phyloP scores from a whole-genome alignment of 1,284 basidiomycete species.

The Leccinum fuscescens region DNA sequence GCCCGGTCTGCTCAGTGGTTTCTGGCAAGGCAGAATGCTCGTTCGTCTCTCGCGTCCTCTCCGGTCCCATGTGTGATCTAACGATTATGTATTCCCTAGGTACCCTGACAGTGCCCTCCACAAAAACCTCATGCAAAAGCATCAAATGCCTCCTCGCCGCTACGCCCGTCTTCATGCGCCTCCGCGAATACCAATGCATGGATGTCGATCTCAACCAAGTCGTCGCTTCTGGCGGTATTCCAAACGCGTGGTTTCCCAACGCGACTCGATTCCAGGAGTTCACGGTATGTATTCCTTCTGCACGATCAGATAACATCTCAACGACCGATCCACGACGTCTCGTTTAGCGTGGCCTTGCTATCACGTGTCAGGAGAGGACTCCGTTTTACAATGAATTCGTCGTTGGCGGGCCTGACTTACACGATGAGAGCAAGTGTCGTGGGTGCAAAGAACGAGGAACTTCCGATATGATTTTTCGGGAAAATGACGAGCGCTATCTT shows the following conservation, averaged over 20 bases:
- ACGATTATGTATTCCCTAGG: constrained; percentile 17
- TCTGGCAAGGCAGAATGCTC: constrained; percentile 60
- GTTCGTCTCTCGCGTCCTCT: constrained; percentile 31
- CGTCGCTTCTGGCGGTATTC: constrained; percentile 42
- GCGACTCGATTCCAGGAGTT: constrained; percentile 27
- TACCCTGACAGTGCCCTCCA: constrained; percentile 37
- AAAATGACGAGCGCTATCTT: constrained; percentile 25
- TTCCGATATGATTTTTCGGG: constrained; percentile 30
- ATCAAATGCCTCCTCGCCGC: constrained; percentile 36
- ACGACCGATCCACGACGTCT: neutral
- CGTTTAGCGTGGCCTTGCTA: constrained; percentile 23
- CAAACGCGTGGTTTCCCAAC: constrained; percentile 54
- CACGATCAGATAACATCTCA: constrained; percentile 1
- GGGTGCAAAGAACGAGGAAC: constrained; percentile 34
- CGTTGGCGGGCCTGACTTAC: constrained; percentile 37
- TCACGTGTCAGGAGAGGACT: constrained; percentile 25
- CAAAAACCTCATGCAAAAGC: constrained; percentile 32
- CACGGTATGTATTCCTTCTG: constrained; percentile 24
- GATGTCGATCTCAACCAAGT: constrained; percentile 36
- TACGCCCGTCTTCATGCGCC: constrained; percentile 52
- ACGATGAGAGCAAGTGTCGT: constrained; percentile 43
- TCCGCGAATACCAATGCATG: constrained; percentile 55
- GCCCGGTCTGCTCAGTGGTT: constrained; percentile 49
- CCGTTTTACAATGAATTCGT: constrained; percentile 38
- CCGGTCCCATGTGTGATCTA: constrained; percentile 9